Evolutionary conservation across 78 protist genomes (phyloP).

Genomic region (Dictyostelium purpureum): DNA sequence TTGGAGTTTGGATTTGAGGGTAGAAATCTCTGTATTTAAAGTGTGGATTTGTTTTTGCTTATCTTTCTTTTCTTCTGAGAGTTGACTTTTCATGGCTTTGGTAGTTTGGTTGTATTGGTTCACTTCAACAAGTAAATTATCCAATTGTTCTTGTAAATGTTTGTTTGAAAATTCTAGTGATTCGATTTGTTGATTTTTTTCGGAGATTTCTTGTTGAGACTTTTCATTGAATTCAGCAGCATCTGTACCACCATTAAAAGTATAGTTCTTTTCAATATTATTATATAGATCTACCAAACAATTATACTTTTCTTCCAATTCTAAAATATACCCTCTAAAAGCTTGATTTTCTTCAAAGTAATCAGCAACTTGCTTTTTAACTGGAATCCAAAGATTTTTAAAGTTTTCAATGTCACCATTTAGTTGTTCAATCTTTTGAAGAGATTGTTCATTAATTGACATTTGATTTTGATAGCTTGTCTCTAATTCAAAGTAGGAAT

Average conservation of each 20-base stretch:
- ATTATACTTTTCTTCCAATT: conserved; percentile 17
- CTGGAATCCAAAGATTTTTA: not conserved
- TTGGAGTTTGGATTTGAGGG: too few species aligned
- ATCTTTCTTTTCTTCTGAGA: too few species aligned
- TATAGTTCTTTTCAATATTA: not conserved
- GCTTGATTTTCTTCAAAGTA: not conserved
- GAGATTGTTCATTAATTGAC: not conserved
- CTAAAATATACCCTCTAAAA: not conserved
- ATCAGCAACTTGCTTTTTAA: not conserved
- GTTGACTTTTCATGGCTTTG: too few species aligned
- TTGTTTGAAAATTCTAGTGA: not conserved
- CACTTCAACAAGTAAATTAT: not conserved
- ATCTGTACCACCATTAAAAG: not conserved
- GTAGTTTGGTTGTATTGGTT: too few species aligned
- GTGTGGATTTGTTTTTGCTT: too few species aligned
- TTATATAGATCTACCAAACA: not conserved
- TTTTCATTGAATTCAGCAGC: too few species aligned
- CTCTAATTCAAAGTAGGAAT: not conserved
- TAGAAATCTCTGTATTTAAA: too few species aligned
- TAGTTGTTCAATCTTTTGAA: not conserved
- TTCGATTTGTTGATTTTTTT: not conserved
- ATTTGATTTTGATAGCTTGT: not conserved
- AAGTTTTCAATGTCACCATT: not conserved
- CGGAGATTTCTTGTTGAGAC: not conserved
- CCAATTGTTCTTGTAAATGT: not conserved